These are phyloP conservation scores for Fonsecaea pedrosoi DNA, from an alignment of 2,329 filamentous ascomycete species.

Conservation along the genomic window DNA sequence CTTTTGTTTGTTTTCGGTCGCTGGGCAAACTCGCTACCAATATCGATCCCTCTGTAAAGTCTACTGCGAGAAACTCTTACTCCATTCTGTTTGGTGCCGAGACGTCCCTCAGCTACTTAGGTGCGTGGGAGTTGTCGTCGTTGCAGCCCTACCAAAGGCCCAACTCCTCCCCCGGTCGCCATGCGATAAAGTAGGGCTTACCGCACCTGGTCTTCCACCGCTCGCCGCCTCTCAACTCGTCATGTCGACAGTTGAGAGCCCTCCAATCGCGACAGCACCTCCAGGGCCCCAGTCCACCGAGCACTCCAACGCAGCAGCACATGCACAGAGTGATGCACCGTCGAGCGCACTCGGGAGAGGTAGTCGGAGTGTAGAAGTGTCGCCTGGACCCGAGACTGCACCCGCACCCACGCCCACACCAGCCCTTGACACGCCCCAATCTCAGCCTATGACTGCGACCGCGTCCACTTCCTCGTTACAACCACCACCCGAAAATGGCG, in stretches of 20 bases:
- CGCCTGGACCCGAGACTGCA: slow-evolving; percentile 33
- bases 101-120: slow-evolving; percentile 16
- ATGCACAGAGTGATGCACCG: slow-evolving; percentile 29
- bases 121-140: slow-evolving; percentile 12
- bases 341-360: slow-evolving; percentile 34
- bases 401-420: slow-evolving; percentile 31
- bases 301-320: slow-evolving; percentile 20
- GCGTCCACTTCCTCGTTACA: slow-evolving; percentile 51
- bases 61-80: neutral
- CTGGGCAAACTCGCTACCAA: neutral
- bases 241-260: slow-evolving; percentile 36
- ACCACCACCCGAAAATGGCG: slow-evolving; percentile 46
- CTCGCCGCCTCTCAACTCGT: slow-evolving; percentile 25
- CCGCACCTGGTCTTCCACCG: slow-evolving; percentile 16
- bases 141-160: slow-evolving; percentile 19
- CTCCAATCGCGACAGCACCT: slow-evolving; percentile 26
- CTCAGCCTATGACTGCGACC: slow-evolving; percentile 53
- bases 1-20: neutral
- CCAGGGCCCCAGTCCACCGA: slow-evolving; percentile 18
- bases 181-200: slow-evolving; percentile 32
- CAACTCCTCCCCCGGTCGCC: slow-evolving; percentile 22
- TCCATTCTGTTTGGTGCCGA: slow-evolving; percentile 2
- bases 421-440: slow-evolving; percentile 47
- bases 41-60: slow-evolving; percentile 1
- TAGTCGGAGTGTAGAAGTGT: slow-evolving; percentile 36